Conservation (phyloP, 768 basidiomycete species). For the Lentinus tigrinus region DNA sequence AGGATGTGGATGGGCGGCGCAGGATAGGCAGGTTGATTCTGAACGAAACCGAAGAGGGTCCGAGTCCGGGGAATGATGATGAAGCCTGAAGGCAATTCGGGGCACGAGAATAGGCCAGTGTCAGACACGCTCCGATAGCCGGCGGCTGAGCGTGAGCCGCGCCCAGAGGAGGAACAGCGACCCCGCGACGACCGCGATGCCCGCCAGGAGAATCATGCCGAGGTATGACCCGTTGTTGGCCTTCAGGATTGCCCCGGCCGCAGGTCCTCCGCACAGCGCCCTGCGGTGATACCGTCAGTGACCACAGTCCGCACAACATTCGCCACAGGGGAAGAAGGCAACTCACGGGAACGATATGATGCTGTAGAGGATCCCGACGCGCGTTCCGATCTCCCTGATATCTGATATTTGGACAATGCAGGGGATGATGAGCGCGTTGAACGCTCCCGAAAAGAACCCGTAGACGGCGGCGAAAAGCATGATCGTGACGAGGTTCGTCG, state of each 20-base stretch:
- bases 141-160: slow-evolving; percentile 9
- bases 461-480: slow-evolving; percentile 54
- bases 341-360: slow-evolving; percentile 72
- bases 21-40: too few species aligned
- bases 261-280: slow-evolving; percentile 62
- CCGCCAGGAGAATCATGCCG: slow-evolving; percentile 59
- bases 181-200: slow-evolving; percentile 56
- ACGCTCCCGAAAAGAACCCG: slow-evolving; percentile 67
- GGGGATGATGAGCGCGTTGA: slow-evolving; percentile 65
- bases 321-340: background rate
- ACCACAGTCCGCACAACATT: background rate
- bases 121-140: slow-evolving; percentile 3
- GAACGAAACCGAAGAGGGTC: background rate
- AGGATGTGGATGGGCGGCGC: too few species aligned
- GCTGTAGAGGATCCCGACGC: slow-evolving; percentile 65
- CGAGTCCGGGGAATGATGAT: background rate
- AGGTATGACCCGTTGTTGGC: slow-evolving; percentile 43
- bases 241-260: slow-evolving; percentile 57
- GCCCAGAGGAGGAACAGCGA: slow-evolving; percentile 56
- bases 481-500: slow-evolving; percentile 39
- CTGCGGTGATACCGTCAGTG: slow-evolving; percentile 32
- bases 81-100: background rate
- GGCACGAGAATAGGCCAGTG: too few species aligned
- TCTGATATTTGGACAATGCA: slow-evolving; percentile 69
- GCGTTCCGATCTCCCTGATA: slow-evolving; percentile 53